Evolutionary conservation across 805 yeast genomes (phyloP).

Genomic region (Saccharomyces jurei): DNA sequence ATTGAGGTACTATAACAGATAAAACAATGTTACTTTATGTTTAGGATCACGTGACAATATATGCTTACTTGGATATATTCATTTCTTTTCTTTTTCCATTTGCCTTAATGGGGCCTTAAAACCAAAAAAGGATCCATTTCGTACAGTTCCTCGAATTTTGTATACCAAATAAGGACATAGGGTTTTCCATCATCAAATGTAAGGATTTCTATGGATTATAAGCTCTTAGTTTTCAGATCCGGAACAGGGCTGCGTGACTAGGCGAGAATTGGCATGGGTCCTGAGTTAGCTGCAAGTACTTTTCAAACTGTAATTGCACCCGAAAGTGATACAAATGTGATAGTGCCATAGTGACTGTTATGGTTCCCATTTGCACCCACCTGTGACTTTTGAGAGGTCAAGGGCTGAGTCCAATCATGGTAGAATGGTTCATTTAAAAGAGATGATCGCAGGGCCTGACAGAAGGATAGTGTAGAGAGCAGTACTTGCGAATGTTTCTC

Average conservation of each 20-base stretch:
- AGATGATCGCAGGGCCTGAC: neutral
- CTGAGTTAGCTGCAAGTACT: neutral
- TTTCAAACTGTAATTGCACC: neutral
- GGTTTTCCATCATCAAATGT: neutral
- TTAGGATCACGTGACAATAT: no score
- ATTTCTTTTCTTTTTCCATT: no score
- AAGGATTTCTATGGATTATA: neutral
- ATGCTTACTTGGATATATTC: no score
- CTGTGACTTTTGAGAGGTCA: neutral
- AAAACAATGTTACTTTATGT: no score
- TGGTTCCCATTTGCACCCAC: neutral
- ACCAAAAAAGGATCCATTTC: neutral
- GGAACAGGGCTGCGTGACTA: neutral
- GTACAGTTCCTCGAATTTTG: neutral
- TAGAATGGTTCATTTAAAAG: neutral
- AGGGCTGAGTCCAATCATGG: neutral
- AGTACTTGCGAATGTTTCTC: neutral
- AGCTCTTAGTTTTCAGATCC: neutral
- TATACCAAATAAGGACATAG: neutral
- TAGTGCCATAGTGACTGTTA: neutral
- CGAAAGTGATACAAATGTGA: neutral
- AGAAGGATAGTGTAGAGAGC: neutral
- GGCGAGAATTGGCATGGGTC: neutral
- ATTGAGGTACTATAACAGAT: no score
- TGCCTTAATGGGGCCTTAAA: no score